phyloP scores from a whole-genome alignment of 805 yeast genomes.

The Deakozyma indianensis region DNA sequence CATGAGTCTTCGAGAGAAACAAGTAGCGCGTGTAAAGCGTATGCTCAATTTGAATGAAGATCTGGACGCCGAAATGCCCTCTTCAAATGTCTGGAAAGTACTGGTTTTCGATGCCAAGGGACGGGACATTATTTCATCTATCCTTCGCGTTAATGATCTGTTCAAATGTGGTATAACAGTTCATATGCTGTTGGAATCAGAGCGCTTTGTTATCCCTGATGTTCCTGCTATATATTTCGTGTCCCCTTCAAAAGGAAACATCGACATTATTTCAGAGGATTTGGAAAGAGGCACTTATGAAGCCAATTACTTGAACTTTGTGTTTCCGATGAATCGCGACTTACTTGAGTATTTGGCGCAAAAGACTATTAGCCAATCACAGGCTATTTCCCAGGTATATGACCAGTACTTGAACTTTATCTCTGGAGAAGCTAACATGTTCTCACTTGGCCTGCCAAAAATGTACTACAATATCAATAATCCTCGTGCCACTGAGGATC shows the following conservation, averaged over 20 bases:
- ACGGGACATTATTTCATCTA: constrained; percentile 76
- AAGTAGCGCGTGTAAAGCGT: constrained; percentile 44
- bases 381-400: constrained; percentile 69
- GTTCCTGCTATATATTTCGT: constrained; percentile 91
- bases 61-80: constrained; percentile 17
- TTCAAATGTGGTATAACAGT: constrained; percentile 84
- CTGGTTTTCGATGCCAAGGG: constrained; percentile 69
- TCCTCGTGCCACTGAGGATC: constrained; percentile 60
- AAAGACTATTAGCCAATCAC: constrained; percentile 55
- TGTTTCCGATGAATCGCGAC: constrained; percentile 62
- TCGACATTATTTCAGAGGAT: constrained; percentile 56
- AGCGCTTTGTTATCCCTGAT: constrained; percentile 76
- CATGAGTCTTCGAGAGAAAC: constrained; percentile 18
- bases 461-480: constrained; percentile 58
- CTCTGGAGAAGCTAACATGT: constrained; percentile 85
- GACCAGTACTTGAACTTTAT: constrained; percentile 89
- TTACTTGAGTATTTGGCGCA: constrained; percentile 79
- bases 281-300: constrained; percentile 63
- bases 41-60: constrained; percentile 75
- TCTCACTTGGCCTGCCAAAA: constrained; percentile 54
- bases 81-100: constrained; percentile 69
- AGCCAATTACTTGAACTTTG: constrained; percentile 70
- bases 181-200: constrained; percentile 59
- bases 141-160: constrained; percentile 83
- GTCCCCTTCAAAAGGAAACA: constrained; percentile 70